Base-by-base conservation (phyloP, 805 yeast species). In the Pichia nakasei region DNA sequence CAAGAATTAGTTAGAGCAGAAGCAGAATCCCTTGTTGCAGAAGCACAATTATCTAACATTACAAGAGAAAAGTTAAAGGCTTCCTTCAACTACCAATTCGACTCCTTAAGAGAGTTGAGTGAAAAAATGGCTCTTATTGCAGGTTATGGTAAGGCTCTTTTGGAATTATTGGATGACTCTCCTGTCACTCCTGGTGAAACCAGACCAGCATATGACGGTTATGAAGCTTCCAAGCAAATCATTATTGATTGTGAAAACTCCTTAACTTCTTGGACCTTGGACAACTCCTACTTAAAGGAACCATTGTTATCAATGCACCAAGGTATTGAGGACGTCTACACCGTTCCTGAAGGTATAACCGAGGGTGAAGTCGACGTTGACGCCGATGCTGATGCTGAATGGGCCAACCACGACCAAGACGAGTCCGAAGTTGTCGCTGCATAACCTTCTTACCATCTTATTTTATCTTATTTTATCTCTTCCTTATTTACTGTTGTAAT, bases 131-230 rank as follows among this genome's bases (percentile, higher is more conserved):
- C 93, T 44, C 71, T 85, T 57, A 82, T 86, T 65, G 91, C 94
- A 43, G 91, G 93, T 49, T 84, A 85, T 71, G 95, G 95, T 68
- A 84, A 84, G 69, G 93, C 91, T 29, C 66, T 85, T 46, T 72
- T 85, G 60, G 91, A 84, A 68, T 73, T 85, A 60, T 72, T 85
- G 60, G 94, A 85, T 59, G 93, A 84, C 59, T 69, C 86, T 50
- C 85, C 93, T 49, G 91, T 85, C 41, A 83, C 91, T 47, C 95
- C 95, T 47, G 95, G 95, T 72, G 95, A 85, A 70, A 83, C 91
- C 39, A 82, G 93, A 78, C 83, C 89, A 35, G 82, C 89, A 47
- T 84, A 84, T 63, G 94, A 84, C 57, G 94, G 94, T 54, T 84
- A 83, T 64, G 93, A 84, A 65, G 88, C 91, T 39, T 82, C 91